Evolutionary conservation across 129 eudicot species (phyloP), one percentile per base, ranked within the genome.

Genomic region (Erigeron canadensis): DNA sequence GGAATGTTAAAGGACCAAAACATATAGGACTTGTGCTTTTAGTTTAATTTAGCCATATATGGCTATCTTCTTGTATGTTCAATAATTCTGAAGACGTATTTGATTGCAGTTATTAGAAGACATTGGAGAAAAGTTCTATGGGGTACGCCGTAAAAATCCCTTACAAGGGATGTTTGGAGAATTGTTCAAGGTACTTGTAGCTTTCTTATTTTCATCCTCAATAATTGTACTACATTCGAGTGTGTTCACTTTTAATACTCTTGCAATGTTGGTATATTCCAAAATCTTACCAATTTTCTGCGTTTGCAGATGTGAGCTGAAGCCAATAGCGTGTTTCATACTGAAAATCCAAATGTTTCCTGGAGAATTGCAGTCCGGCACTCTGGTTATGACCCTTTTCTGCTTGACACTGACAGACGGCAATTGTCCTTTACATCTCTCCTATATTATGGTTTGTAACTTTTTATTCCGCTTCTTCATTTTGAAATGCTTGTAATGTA

Each of bases 111-210:
- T 94, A 84, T 78, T 94, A 53, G 98, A 94, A 71, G 86, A 80
- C 70, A 78, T 94, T 44, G 93, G 93, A 15, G 91, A 87, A 72
- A 89, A 75, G 85, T 94, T 89, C 59, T 94, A 89, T 79, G 96
- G 96, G 21, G 95, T 94, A 71, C 83, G 63, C n/a, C 96, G 98
- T 41, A 84, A 64, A 79, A 94, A 81, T 74, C 84, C 95, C 5
- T 51, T 94, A 85, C 96, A 91, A 39, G 96, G 95, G 77, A 84
- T 94, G 89, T 94, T 94, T 57, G 97, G 98, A 39, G 98, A 94
- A 51, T 42, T 94, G 43, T 94, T 94, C 55, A 94, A 89, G 96
- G 98, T 89, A 82, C 13, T 0, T 16, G 42, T 68, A 50, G 46
- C 34, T 50, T 77, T 69, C 34, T 79, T 70, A 23, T 40, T 21